Conservation (phyloP, 2,329 filamentous ascomycete species). For the Monilinia fructigena region DNA sequence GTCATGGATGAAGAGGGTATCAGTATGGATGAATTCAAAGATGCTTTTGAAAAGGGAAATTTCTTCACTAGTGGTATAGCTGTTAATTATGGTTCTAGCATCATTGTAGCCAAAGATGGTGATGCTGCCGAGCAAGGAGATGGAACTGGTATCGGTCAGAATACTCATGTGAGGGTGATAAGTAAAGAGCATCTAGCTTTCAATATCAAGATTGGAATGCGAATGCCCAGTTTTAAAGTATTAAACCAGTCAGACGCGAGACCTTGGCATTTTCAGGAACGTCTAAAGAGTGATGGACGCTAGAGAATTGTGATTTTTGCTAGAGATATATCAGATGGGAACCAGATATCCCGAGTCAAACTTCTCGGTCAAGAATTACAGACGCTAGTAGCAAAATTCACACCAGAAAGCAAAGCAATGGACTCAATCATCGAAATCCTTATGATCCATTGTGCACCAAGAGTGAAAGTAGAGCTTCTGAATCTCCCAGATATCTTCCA, state of each 20-base stretch:
- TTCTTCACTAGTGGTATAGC: slow-evolving; percentile 57
- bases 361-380: slow-evolving; percentile 48
- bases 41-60: slow-evolving; percentile 58
- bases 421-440: slow-evolving; percentile 58
- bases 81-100: slow-evolving; percentile 57
- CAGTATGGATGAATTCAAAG: slow-evolving; percentile 61
- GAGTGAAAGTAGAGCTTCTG: slow-evolving; percentile 50
- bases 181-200: slow-evolving; percentile 36
- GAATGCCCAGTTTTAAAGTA: slow-evolving; percentile 59
- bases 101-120: slow-evolving; percentile 55
- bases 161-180: slow-evolving; percentile 51
- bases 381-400: slow-evolving; percentile 48
- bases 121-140: slow-evolving; percentile 47
- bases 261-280: slow-evolving; percentile 59
- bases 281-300: slow-evolving; percentile 55
- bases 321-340: slow-evolving; percentile 51
- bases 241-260: slow-evolving; percentile 54
- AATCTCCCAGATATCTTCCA: slow-evolving; percentile 52
- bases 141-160: slow-evolving; percentile 50
- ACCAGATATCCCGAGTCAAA: slow-evolving; percentile 48
- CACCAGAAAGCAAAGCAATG: slow-evolving; percentile 42
- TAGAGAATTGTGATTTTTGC: slow-evolving; percentile 62
- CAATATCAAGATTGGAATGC: slow-evolving; percentile 50
- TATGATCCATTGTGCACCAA: slow-evolving; percentile 56
- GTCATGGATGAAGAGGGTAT: slow-evolving; percentile 49